Evolutionary conservation across 1,284 basidiomycete genomes (phyloP), one percentile per base, ranked within the genome.

Genomic region (Lignosus rhinocerotis): DNA sequence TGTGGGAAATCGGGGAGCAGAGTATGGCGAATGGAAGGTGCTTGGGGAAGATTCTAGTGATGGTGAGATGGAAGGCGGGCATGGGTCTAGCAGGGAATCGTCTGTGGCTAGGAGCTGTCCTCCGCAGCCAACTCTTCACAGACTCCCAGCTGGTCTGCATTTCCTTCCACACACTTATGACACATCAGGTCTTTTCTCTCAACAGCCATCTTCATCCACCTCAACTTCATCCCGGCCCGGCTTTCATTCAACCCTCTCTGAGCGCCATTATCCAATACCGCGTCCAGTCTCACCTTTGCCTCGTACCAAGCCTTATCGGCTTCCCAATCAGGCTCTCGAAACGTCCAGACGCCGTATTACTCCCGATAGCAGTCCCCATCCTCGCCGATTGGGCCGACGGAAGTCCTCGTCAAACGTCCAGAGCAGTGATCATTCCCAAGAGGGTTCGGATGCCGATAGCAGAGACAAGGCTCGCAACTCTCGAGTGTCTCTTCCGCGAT

Each of bases 21-120:
- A 59, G 42, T 64, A 64, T 32, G 64, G 64, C 17, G 54, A 62
- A 36, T 67, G 64, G 59, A 49, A 60, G 31, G 52, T 43, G 19
- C 59, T 67, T 21, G 51, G 30, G 5, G 51, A 49, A n/a, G 58
- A 56, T 30, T 64, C 63, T 10, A 64, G 63, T 48, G 60, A 64
- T 21, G 53, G 49, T 36, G 63, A 62, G n/a, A 53, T 59, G 57
- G 58, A 58, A 42, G 39, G 44, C 21, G 55, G 19, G 14, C 41
- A 17, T 52, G 25, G 34, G 36, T 60, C 63, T 7, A 62, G 60
- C 48, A 61, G 60, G 42, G 63, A 58, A n/a, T 62, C 63, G 11
- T 62, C 63, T 9, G 53, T 55, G 33, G 55, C 52, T 17, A 57
- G 55, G 48, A 33, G 36, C 25, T 44, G 51, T n/a, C 62, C 59